Evolutionary conservation across 176 grass and related monocot genomes (phyloP), one percentile per base, ranked within the genome.

Genomic region (Carex pumila): DNA sequence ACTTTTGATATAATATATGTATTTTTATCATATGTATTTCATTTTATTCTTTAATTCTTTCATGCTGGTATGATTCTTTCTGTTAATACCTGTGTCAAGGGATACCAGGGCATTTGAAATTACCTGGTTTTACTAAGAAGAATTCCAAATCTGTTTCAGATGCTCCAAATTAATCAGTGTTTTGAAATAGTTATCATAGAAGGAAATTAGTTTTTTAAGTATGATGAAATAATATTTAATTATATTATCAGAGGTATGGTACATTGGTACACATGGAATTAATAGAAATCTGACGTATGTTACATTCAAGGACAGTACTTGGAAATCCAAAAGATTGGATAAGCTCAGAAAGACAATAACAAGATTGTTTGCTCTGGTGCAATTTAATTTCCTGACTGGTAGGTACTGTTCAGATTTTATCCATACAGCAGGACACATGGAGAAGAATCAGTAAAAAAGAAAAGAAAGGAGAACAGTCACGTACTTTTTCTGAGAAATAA

Each of bases 271-370:
- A 53, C 68, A 22, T 45, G 36, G 25, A 75, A 53, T 54, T 57
- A 15, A 56, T 34, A 32, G 52, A 29, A 78, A 78, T 78, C 73
- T 57, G 73, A 57, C 52, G 52, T 34, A 78, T 14, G 29, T 9
- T 57, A 52, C 50, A 56, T 55, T 54, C 73, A 83, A 83, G 81
- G 61, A 66, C 61, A 15, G 62, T 83, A 83, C 81, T 69, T 55
- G 34, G 45, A 69, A 66, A 83, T 68, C 81, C 81, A 64, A 83
- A 69, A 83, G 10, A 30, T 50, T 50, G 41, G 59, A 59, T 67
- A 66, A 83, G 41, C 49, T 66, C 73, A 57, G 73, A 36, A 55
- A 6, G 29, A 18, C 73, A 57, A 52, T 57, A 55, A 6, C 47
- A 18, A 83, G 79, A 83, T 66, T 68, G 31, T 69, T 18, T 83